Evolutionary conservation across 177 flowering plant species (phyloP), one percentile per base, ranked within the genome.

Genomic region (Tripterygium wilfordii): DNA sequence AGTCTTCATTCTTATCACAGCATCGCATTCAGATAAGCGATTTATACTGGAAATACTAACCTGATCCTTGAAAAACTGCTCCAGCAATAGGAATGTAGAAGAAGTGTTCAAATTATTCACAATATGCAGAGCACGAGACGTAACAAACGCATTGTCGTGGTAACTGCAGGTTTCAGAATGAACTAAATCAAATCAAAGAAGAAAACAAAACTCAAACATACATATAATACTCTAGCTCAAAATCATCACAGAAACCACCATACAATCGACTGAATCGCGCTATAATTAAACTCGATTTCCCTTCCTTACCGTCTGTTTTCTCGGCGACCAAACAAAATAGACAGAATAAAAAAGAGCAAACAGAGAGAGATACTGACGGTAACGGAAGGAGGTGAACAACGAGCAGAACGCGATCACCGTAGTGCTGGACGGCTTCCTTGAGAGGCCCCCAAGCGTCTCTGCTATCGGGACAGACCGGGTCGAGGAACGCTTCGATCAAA

Each of bases 101-200:
- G 90, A 75, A 16, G 64, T 12, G 43, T 88, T 80, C 60, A 82
- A 37, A 12, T 49, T 36, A 54, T 88, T 69, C 2, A 71, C 78
- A 41, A 92, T 75, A 61, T 88, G 98, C 50, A 92, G 49, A 5
- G 94, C 94, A 17, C 91, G 90, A 24, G 80, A 85, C 32, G 88
- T 30, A 28, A 56, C 72, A 52, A 54, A 92, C 1, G 98, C 76
- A 64, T 88, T 80, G 67, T 88, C 96, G 62, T 92, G 98, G 67
- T 85, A 92, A 33, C 96, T 88, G 83, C 72, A 71, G 44, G 45
- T 23, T 30, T 15, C 23, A 51, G 14, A 5, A 35, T 13, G 18
- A 4, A 36, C 4, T 16, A 16, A 36, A 36, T 10, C 40, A 16
- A 36, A 4, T 27, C 4, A 22, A 14, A 41, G 26, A 2, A 41